Conservation (phyloP, 2,329 filamentous ascomycete genomes). For the Sphaerostilbella broomeana region DNA sequence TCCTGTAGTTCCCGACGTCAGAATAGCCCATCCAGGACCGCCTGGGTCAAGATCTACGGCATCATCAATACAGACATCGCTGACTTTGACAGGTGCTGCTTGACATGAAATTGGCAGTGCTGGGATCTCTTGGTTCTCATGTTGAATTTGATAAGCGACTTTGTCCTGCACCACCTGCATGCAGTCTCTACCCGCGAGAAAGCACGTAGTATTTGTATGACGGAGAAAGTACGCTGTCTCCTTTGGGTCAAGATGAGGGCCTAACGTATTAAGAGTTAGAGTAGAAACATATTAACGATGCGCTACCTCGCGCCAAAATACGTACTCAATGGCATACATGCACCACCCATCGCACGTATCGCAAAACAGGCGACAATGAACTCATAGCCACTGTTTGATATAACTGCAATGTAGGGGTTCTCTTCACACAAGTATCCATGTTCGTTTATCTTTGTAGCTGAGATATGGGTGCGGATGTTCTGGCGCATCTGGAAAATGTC, state of each 20-base stretch:
- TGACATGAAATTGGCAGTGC: slow-evolving; percentile 1
- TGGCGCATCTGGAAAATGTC: slow-evolving; percentile 13
- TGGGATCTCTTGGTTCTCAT: slow-evolving; percentile 15
- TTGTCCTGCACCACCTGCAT: not conserved
- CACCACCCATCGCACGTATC: slow-evolving; percentile 14
- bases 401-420: slow-evolving; percentile 4
- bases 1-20: slow-evolving; percentile 45
- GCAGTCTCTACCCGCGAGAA: slow-evolving; percentile 5
- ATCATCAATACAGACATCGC: slow-evolving; percentile 2
- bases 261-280: not conserved
- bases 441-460: not conserved
- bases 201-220: slow-evolving; percentile 1
- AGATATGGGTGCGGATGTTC: not conserved
- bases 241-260: slow-evolving; percentile 7
- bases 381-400: slow-evolving; percentile 16
- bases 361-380: slow-evolving; percentile 19
- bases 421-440: slow-evolving; percentile 4
- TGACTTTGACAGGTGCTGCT: not conserved
- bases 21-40: slow-evolving; percentile 38
- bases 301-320: too few relatives aligned
- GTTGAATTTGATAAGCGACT: not conserved
- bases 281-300: too few relatives aligned
- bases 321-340: slow-evolving; percentile 13
- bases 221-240: slow-evolving; percentile 7
- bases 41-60: not conserved